A percentile compares a stretch with the other conserved stretches of the same genome.
These are phyloP conservation scores for Microstegium vimineum DNA, from an alignment of 176 grass and related monocot species.

Conservation along the genomic window DNA sequence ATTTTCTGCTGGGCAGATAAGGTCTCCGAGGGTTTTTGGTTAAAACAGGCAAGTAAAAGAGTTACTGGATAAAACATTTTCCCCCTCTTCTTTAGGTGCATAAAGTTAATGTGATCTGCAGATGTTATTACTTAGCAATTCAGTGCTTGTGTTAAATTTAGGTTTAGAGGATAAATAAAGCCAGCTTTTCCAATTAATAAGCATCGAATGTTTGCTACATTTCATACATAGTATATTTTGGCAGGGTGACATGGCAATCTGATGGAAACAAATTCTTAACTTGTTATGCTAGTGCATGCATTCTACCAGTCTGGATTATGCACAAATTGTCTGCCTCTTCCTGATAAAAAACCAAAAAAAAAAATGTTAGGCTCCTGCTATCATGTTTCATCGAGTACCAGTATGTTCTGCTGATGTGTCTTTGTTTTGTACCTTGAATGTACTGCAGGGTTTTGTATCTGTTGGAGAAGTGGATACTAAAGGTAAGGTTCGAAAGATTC, in stretches of 20 bases:
- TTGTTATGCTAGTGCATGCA: slow-evolving; percentile 1
- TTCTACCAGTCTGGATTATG: not conserved
- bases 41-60: slow-evolving; percentile 72
- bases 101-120: not conserved
- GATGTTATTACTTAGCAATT: not conserved
- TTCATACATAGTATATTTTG: slow-evolving; percentile 12
- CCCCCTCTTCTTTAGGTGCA: not conserved
- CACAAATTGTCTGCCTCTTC: slow-evolving; percentile 10
- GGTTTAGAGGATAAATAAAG: not conserved
- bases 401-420: slow-evolving; percentile 18
- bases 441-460: slow-evolving; percentile 60
- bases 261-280: not conserved
- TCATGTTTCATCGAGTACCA: not conserved
- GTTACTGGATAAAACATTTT: not conserved
- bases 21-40: slow-evolving; percentile 84
- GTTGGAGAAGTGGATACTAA: slow-evolving; percentile 81
- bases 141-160: not conserved
- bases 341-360: not conserved
- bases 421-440: slow-evolving; percentile 25
- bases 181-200: not conserved
- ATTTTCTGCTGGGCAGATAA: slow-evolving; percentile 89
- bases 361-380: not conserved
- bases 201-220: not conserved
- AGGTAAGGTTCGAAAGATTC: slow-evolving; percentile 64
- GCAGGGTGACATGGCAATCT: not conserved